These are phyloP conservation scores for Scopulariopsis brevicaulis DNA, from an alignment of 2,329 filamentous ascomycete genomes.

Conservation along the genomic window DNA sequence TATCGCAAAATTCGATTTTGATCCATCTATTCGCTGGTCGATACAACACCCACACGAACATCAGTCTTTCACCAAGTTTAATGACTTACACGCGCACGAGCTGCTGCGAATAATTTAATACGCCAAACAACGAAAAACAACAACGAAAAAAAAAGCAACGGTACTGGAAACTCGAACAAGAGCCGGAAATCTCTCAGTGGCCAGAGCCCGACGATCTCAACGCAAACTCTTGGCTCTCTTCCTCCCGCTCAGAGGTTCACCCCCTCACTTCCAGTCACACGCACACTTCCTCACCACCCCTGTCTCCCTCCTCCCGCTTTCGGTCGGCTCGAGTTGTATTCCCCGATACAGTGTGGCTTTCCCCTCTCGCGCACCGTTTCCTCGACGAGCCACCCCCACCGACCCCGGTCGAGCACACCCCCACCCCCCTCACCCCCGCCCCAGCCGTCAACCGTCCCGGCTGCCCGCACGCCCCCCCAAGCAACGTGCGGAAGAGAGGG, in stretches of 20 bases:
- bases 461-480: not conserved
- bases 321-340: slow-evolving; percentile 17
- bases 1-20: not conserved
- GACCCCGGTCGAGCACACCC: not conserved
- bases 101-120: slow-evolving; percentile 5
- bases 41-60: not conserved
- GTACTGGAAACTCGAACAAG: not conserved
- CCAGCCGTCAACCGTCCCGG: slow-evolving; percentile 4
- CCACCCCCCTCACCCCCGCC: slow-evolving; percentile 7
- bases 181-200: not conserved
- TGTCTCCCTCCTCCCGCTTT: slow-evolving; percentile 19
- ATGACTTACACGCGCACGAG: not conserved
- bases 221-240: not conserved
- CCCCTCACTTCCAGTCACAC: not conserved
- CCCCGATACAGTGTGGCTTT: not conserved
- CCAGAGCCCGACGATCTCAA: not conserved
- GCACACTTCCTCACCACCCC: not conserved
- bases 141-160: not conserved
- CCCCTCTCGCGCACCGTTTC: not conserved
- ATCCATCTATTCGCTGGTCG: not conserved
- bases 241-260: not conserved
- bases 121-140: not conserved
- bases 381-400: not conserved
- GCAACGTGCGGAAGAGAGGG: slow-evolving; percentile 4
- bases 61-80: not conserved